phyloP scores from a whole-genome alignment of 371 early-diverging fungal species.

The Mortierella sp. region DNA sequence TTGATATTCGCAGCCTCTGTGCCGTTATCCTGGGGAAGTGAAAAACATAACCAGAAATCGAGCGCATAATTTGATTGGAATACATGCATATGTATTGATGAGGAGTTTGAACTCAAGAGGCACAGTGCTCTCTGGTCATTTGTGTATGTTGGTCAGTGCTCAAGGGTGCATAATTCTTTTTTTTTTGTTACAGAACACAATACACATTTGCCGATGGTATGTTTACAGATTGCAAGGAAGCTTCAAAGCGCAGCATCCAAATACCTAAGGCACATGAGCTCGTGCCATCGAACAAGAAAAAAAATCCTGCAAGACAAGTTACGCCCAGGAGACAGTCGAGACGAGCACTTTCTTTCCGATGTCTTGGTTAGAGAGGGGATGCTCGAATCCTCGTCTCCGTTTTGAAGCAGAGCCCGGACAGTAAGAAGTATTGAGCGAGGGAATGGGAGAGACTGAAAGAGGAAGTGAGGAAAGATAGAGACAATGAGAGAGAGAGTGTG shows the following conservation, averaged over 20 bases:
- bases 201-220: neutral
- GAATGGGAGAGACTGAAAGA: neutral
- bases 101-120: constrained; percentile 3
- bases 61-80: neutral
- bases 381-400: constrained; percentile 14
- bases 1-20: neutral
- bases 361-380: constrained; percentile 16
- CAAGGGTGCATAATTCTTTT: constrained; percentile 7
- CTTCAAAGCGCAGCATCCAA: neutral
- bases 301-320: constrained; percentile 3
- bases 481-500: neutral
- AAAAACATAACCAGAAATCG: constrained; percentile 4
- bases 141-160: constrained; percentile 28
- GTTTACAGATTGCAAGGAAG: neutral
- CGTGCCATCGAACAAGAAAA: constrained; percentile 1
- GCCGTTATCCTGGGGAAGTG: constrained; percentile 9
- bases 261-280: constrained; percentile 10
- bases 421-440: neutral
- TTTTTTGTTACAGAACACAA: neutral
- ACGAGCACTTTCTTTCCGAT: constrained; percentile 13
- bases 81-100: constrained; percentile 6
- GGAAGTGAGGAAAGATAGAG: neutral
- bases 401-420: constrained; percentile 11
- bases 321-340: constrained; percentile 2
- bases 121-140: constrained; percentile 1